phyloP scores from a whole-genome alignment of 1,284 basidiomycete genomes.

The Limonomyces culmigenus region DNA sequence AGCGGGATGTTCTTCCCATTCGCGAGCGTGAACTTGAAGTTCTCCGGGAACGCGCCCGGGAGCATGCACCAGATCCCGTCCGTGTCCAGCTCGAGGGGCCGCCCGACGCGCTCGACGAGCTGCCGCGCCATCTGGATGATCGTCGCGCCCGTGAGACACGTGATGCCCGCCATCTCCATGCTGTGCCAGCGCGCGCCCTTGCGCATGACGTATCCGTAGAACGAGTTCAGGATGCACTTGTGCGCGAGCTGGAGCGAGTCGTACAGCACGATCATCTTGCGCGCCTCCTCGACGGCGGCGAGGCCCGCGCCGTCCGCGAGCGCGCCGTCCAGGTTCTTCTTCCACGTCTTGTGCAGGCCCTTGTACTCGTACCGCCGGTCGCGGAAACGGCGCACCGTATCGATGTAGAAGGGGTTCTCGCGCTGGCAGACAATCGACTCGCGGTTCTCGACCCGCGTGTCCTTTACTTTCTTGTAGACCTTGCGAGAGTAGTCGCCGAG shows the following conservation, averaged over 20 bases:
- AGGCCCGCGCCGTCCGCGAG: slow-evolving; percentile 52
- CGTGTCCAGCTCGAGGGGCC: slow-evolving; percentile 94
- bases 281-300: slow-evolving; percentile 88
- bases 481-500: slow-evolving; percentile 97
- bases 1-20: slow-evolving; percentile 82
- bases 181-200: slow-evolving; percentile 99
- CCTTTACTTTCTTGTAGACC: slow-evolving; percentile 99
- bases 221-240: slow-evolving; percentile 99
- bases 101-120: slow-evolving; percentile 92
- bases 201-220: slow-evolving; percentile 99
- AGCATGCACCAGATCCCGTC: slow-evolving; percentile 99
- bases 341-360: slow-evolving; percentile 97
- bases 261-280: slow-evolving; percentile 99
- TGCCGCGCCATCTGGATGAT: slow-evolving; percentile 99
- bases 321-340: slow-evolving; percentile 87
- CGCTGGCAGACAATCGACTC: slow-evolving; percentile 95
- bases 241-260: slow-evolving; percentile 99
- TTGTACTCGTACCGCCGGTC: slow-evolving; percentile 99
- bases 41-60: slow-evolving; percentile 93
- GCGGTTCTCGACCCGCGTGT: slow-evolving; percentile 89
- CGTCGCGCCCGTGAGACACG: slow-evolving; percentile 94
- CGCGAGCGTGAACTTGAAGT: slow-evolving; percentile 88
- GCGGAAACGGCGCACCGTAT: slow-evolving; percentile 94
- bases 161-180: slow-evolving; percentile 99
- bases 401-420: slow-evolving; percentile 99